Conservation (phyloP, 1,139 yeast species). For the Taphrina communis region DNA sequence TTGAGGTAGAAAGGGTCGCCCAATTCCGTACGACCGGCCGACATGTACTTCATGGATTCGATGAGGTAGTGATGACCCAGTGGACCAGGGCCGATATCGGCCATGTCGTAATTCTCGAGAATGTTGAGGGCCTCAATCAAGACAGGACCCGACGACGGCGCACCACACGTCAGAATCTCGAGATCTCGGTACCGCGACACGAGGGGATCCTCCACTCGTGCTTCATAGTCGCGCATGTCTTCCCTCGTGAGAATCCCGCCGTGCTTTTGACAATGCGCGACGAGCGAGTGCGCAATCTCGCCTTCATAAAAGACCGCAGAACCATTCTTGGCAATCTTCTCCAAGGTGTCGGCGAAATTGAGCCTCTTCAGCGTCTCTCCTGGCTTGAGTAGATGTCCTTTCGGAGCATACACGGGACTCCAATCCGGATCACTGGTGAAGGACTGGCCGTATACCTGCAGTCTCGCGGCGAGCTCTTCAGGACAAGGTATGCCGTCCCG, state of each 20-base stretch:
- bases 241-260: conserved; percentile 68
- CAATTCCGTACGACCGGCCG: conserved; percentile 77
- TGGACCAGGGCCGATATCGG: conserved; percentile 53
- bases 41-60: conserved; percentile 94
- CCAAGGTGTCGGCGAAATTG: conserved; percentile 68
- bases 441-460: conserved; percentile 44
- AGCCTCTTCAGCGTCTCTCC: conserved; percentile 71
- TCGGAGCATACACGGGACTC: conserved; percentile 44
- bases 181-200: conserved; percentile 56
- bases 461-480: conserved; percentile 57
- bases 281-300: conserved; percentile 67
- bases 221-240: conserved; percentile 71
- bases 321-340: conserved; percentile 73
- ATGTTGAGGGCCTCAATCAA: conserved; percentile 75
- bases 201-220: conserved; percentile 64
- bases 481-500: conserved; percentile 69
- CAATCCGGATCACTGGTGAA: conserved; percentile 33
- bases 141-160: conserved; percentile 85
- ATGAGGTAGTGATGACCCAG: conserved; percentile 56
- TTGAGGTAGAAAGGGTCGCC: conserved; percentile 64
- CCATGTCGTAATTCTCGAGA: conserved; percentile 54
- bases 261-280: conserved; percentile 54
- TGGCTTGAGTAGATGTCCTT: conserved; percentile 53
- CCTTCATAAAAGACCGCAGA: conserved; percentile 77
- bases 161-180: conserved; percentile 70